These are phyloP conservation scores for Gossypium thurberi DNA, from an alignment of 345 rosid genomes.

Conservation along the genomic window DNA sequence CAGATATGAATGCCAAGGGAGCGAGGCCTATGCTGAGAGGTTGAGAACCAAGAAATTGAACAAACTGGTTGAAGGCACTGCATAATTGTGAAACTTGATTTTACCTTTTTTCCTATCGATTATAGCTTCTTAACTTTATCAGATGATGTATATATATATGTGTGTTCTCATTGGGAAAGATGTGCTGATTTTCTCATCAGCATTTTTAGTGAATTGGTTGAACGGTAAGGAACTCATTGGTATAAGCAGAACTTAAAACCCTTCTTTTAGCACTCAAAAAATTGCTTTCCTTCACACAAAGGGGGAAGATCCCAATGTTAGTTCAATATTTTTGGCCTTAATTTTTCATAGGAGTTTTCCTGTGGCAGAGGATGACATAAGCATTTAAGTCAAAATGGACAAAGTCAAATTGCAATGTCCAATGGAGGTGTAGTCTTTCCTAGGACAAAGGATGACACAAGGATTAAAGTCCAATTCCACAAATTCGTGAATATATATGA, in stretches of 20 bases:
- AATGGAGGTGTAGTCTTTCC: background rate
- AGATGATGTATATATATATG: background rate
- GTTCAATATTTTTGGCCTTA: too few relatives aligned
- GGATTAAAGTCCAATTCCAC: background rate
- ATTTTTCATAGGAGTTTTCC: too few relatives aligned
- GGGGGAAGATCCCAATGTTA: too few relatives aligned
- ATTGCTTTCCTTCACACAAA: too few relatives aligned
- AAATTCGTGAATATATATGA: background rate
- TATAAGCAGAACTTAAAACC: too few relatives aligned
- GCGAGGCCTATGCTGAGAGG: conserved; percentile 51
- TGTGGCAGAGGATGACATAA: too few relatives aligned
- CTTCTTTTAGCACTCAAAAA: too few relatives aligned
- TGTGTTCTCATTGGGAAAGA: background rate
- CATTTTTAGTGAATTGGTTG: background rate
- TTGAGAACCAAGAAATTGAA: conserved; percentile 55
- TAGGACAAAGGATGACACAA: background rate
- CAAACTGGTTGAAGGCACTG: conserved; percentile 60
- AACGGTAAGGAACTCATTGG: too few relatives aligned
- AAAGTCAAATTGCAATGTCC: background rate
- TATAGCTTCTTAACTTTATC: conserved; percentile 5
- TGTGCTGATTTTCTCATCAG: background rate
- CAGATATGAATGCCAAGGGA: conserved; percentile 54
- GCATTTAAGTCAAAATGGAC: too few relatives aligned
- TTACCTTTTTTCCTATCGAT: background rate
- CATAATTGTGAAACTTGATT: conserved; percentile 18